Evolutionary conservation across 2,329 filamentous ascomycete genomes (phyloP).

Genomic region (Nemania diffusa): DNA sequence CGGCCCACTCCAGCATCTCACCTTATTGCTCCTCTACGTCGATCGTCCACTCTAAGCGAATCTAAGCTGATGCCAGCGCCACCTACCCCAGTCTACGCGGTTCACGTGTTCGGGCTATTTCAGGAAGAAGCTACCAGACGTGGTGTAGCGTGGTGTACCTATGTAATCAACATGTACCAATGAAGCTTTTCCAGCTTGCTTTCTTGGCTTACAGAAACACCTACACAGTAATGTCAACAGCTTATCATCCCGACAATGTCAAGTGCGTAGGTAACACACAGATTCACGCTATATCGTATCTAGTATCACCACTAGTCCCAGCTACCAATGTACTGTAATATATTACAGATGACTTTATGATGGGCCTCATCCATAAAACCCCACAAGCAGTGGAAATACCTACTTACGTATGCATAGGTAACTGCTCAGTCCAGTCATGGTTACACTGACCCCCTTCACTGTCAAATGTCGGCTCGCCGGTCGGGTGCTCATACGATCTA

Average conservation of each 20-base stretch:
- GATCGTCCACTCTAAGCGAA: constrained; percentile 33
- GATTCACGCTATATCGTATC: constrained; percentile 1
- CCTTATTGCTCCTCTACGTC: constrained; percentile 37
- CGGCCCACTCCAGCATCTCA: constrained; percentile 23
- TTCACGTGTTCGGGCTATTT: constrained; percentile 30
- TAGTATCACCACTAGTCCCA: constrained; percentile 9
- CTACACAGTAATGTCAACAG: neutral
- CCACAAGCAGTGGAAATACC: neutral
- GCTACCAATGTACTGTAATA: constrained; percentile 2
- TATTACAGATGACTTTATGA: constrained; percentile 4
- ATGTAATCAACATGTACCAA: constrained; percentile 18
- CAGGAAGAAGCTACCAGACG: constrained; percentile 13
- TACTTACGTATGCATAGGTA: neutral
- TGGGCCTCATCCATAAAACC: neutral
- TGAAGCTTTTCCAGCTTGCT: neutral
- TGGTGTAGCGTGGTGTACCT: neutral
- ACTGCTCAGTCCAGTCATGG: neutral
- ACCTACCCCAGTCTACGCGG: constrained; percentile 29
- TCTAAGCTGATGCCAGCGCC: constrained; percentile 23
- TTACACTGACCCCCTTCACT: constrained; percentile 3
- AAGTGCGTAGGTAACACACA: neutral
- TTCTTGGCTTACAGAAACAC: constrained; percentile 12
- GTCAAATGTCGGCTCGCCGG: neutral
- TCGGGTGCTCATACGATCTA: neutral
- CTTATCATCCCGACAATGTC: constrained; percentile 1